Base-by-base conservation (phyloP, 2,329 filamentous ascomycete species). In the Xylariaceae sp. region DNA sequence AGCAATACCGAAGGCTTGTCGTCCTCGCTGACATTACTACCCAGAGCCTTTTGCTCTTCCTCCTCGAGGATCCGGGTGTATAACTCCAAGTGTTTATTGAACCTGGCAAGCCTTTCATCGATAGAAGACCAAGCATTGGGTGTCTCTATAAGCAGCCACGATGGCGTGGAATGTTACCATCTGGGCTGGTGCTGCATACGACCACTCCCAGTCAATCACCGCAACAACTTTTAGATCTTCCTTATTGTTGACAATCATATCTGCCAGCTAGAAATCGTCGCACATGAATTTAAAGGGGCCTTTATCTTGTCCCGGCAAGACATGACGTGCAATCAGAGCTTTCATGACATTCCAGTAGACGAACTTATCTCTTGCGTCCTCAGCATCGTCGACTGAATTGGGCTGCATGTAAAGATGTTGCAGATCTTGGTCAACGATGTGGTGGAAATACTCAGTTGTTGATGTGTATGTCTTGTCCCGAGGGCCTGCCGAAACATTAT, bases 171-270 rank as follows among this genome's bases (percentile, higher is more conserved):
- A 29, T 53, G 21, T n/a, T 13, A 41, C 51, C 29, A 50, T 1
- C 19, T 54, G 51, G 40, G 46, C 26, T 36, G 34, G 47, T 6
- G 51, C 51, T 16, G 42, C 46, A 41, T 54, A 46, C n/a, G 51
- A 54, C 51, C 40, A 54, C 47, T 54, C 46, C 46, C 34, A 49
- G 46, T 49, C 47, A 45, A 49, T 54, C n/a, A 54, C 51, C 19
- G 47, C 47, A 12, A 54, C 16, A 1, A 53, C 29, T 32, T 45
- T 45, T 1, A 51, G 47, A 8, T 54, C 47, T 39, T 54, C 13
- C 36, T 51, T 29, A 30, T 54, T 54, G 47, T 51, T 30, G 9
- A 54, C 52, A 8, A 50, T 54, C 47, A 54, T 50, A 41, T 54
- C 47, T 29, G 47, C 16, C 5, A 42, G 52, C 36, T 51, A 41